A percentile compares a stretch with the other conserved stretches of the same genome.
Conservation (phyloP, 164 flowering plant species). For the Akebia trifoliata region DNA sequence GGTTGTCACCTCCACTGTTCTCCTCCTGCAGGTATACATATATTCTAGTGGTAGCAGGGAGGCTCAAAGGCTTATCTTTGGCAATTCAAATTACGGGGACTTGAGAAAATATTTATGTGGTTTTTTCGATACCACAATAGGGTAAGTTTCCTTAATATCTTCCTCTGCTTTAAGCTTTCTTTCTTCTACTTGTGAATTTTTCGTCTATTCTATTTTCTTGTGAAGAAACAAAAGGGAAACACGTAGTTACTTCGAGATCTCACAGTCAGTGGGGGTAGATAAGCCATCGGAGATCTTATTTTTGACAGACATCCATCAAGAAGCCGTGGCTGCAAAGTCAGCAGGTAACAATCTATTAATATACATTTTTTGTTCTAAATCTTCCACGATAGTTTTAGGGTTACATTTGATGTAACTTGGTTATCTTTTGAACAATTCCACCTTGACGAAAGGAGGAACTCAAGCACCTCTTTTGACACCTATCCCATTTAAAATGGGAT, state of each 20-base stretch:
- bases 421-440: not conserved
- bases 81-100: conserved; percentile 77
- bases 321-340: conserved; percentile 87
- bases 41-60: conserved; percentile 98
- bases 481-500: too few species aligned
- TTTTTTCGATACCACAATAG: conserved; percentile 79
- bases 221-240: conserved; percentile 78
- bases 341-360: conserved; percentile 83
- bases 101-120: conserved; percentile 79
- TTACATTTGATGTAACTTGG: not conserved
- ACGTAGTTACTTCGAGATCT: conserved; percentile 65
- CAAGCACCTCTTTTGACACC: too few species aligned
- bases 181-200: not conserved
- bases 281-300: conserved; percentile 76
- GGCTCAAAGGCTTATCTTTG: conserved; percentile 94
- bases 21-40: conserved; percentile 68
- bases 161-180: not conserved
- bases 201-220: not conserved
- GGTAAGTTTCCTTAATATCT: conserved; percentile 37
- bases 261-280: conserved; percentile 81
- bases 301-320: conserved; percentile 82
- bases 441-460: too few species aligned
- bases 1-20: too few species aligned
- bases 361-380: too few species aligned
- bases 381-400: too few species aligned